Evolutionary conservation across 257 asterid species (phyloP), one percentile per base, ranked within the genome.

Genomic region (Fraxinus americana): DNA sequence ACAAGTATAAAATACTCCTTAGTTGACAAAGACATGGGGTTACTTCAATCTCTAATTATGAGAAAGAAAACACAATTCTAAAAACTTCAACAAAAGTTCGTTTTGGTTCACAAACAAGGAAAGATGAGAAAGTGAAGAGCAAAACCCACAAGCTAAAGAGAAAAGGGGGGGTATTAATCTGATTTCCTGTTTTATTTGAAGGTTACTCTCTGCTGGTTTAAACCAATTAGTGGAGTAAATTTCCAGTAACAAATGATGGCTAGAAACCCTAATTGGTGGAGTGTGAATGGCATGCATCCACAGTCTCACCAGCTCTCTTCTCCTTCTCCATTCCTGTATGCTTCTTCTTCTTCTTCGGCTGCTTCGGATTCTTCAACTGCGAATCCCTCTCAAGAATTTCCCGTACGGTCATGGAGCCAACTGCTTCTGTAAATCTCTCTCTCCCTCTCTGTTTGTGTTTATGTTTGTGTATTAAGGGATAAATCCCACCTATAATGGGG

Each of bases 221-320:
- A 10, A 2, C 11, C 4, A 3, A 23, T 63, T 63, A 30, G 69
- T 10, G 19, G 6, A 25, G 35, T 11, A 25, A 61, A 54, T 21
- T 19, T 54, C 10, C 61, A 77, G 66, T 43, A 59, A 75, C 89
- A 86, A 83, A 89, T 91, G 93, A 92, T 91, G 97, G 97, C 97
- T 67, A 97, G 97, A 92, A 94, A 92, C 97, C 97, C 98, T 92
- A 90, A 80, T 45, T 92, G 96, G 96, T 94, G 97, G 97, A 91
- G 90, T 89, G 88, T 82, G 91, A 85, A 83, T 79, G 90, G 87
- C 92, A 90, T 90, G 92, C 92, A 88, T 85, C 86, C 92, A 82
- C 68, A 23, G 32, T 61, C 68, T 21, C 63, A 52, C 25, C 89
- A 86, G 21, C 19, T 67, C 21, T 63, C 68, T 61, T 25, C 69